These are phyloP conservation scores for Arthrobotrys pseudoclavata DNA, from an alignment of 2,329 filamentous ascomycete species.

Conservation along the genomic window DNA sequence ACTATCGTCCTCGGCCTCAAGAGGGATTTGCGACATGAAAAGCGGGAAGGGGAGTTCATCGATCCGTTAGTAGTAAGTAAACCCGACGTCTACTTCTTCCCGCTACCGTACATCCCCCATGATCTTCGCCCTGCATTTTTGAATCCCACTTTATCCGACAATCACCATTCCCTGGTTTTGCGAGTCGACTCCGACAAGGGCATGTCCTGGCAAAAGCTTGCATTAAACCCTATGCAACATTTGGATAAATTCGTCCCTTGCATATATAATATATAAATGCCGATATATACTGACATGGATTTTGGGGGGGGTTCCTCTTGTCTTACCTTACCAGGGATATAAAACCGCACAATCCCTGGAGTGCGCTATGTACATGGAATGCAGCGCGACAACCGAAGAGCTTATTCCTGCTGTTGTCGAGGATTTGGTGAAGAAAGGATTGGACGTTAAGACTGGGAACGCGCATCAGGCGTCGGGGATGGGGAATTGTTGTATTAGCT, in stretches of 20 bases:
- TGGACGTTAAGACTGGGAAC: constrained; percentile 45
- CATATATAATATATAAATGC: background rate
- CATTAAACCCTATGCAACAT: background rate
- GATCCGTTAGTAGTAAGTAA: constrained; percentile 38
- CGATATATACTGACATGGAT: constrained; percentile 11
- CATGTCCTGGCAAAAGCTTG: constrained; percentile 39
- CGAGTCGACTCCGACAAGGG: background rate
- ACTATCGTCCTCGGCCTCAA: constrained; percentile 37
- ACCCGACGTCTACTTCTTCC: background rate
- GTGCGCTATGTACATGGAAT: constrained; percentile 50
- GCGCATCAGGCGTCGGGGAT: constrained; percentile 26
- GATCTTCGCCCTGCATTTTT: constrained; percentile 1
- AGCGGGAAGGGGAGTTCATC: constrained; percentile 29
- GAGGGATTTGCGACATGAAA: constrained; percentile 33
- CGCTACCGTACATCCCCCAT: background rate
- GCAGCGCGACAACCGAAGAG: constrained; percentile 46
- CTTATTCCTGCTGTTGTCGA: constrained; percentile 54
- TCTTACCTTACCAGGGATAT: constrained; percentile 42
- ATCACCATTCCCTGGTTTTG: constrained; percentile 30
- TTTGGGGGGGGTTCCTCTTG: background rate
- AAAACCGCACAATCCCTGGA: constrained; percentile 46
- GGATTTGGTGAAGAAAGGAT: constrained; percentile 49
- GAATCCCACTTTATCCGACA: constrained; percentile 20
- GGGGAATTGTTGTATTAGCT: constrained; percentile 39
- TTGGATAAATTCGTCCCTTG: constrained; percentile 36